These are phyloP conservation scores for Euclidium syriacum DNA, from an alignment of 345 rosid genomes.

Conservation along the genomic window DNA sequence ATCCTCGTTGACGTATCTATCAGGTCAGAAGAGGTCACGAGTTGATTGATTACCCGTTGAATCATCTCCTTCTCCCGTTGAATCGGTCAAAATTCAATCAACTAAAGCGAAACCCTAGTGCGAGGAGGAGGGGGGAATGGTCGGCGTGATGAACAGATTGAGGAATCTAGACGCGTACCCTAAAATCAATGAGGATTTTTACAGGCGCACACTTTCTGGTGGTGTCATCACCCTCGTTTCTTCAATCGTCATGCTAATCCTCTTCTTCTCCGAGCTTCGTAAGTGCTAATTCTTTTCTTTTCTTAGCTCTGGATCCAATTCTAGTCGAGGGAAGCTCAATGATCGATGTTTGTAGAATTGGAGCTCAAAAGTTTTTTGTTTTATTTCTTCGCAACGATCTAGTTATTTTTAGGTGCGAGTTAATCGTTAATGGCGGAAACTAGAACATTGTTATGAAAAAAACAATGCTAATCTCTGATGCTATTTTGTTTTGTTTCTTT, in stretches of 20 bases:
- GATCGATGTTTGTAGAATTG: neutral
- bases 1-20: conserved; percentile 9
- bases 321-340: neutral
- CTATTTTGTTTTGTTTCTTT: neutral
- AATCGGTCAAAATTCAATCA: conserved; percentile 10
- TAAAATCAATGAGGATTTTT: conserved; percentile 85
- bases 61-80: conserved; percentile 24
- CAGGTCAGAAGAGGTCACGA: conserved; percentile 15
- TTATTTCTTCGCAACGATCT: neutral
- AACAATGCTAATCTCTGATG: neutral
- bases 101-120: conserved; percentile 9
- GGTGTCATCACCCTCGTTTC: conserved; percentile 79
- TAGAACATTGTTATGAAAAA: neutral
- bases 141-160: conserved; percentile 44
- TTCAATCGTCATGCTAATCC: conserved; percentile 50
- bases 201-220: conserved; percentile 79
- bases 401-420: too few species aligned
- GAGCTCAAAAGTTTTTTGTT: neutral
- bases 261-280: conserved; percentile 75
- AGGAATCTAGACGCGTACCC: conserved; percentile 82
- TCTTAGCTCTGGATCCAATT: neutral
- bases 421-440: neutral
- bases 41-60: conserved; percentile 16
- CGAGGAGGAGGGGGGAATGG: conserved; percentile 28
- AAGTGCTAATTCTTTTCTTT: neutral